These are phyloP conservation scores for Pseudozyma pruni DNA, from an alignment of 1,284 basidiomycete genomes.

Conservation along the genomic window DNA sequence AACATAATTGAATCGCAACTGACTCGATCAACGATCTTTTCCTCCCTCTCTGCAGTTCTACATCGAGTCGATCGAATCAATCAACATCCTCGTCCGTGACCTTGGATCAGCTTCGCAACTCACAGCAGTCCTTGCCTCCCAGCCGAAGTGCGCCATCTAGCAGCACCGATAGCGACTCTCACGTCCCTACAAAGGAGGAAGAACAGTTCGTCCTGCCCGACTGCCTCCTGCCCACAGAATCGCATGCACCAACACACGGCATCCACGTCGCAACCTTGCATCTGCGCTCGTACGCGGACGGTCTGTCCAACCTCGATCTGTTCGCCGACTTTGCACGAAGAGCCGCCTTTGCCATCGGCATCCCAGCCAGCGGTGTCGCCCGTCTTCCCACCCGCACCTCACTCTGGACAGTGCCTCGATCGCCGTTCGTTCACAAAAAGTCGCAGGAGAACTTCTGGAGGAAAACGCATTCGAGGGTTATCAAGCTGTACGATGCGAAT, in stretches of 20 bases:
- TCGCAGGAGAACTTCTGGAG: slow-evolving; percentile 94
- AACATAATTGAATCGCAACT: too few relatives aligned
- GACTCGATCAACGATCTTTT: too few relatives aligned
- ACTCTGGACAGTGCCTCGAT: slow-evolving; percentile 86
- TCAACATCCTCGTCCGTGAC: slow-evolving; percentile 34
- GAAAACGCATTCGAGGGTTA: slow-evolving; percentile 80
- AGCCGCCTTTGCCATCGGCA: slow-evolving; percentile 82
- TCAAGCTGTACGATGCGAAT: slow-evolving; percentile 92
- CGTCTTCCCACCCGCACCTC: slow-evolving; percentile 80
- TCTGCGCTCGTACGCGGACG: slow-evolving; percentile 76
- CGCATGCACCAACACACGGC: slow-evolving; percentile 72
- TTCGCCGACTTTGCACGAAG: slow-evolving; percentile 86
- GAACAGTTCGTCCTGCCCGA: slow-evolving; percentile 39
- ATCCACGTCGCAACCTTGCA: slow-evolving; percentile 86
- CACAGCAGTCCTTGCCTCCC: neutral
- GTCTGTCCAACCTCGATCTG: slow-evolving; percentile 75
- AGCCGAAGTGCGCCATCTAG: neutral
- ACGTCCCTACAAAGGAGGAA: slow-evolving; percentile 9
- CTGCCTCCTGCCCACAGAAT: slow-evolving; percentile 41
- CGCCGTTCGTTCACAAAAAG: slow-evolving; percentile 94
- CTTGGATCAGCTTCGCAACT: slow-evolving; percentile 24
- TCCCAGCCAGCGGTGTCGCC: slow-evolving; percentile 79
- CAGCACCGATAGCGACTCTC: neutral
- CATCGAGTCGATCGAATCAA: slow-evolving; percentile 22
- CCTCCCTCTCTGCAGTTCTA: slow-evolving; percentile 7